Conservation (phyloP, 106 monocot genomes). For the Gastrodia elata region DNA sequence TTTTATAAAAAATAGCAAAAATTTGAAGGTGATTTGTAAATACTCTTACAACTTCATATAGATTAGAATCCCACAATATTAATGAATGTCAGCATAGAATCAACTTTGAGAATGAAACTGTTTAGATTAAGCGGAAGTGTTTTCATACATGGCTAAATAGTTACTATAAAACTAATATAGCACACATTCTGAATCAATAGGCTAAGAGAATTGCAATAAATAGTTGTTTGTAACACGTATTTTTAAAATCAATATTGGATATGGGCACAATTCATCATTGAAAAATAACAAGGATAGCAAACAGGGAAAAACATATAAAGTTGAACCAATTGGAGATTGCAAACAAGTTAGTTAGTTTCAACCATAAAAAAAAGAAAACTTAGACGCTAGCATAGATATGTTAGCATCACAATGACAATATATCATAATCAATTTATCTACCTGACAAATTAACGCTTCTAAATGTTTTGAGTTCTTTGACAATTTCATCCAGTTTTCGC, state of each 20-base stretch:
- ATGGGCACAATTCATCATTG: not conserved
- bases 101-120: not conserved
- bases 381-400: not conserved
- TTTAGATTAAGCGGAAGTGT: not conserved
- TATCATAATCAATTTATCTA: slow-evolving; percentile 13
- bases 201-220: not conserved
- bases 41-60: not conserved
- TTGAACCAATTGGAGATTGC: not conserved
- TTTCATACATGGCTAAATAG: not conserved
- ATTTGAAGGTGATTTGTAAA: not conserved
- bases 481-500: slow-evolving; percentile 84
- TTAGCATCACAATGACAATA: not conserved
- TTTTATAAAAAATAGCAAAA: not conserved
- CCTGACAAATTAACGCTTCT: slow-evolving; percentile 90
- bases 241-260: not conserved
- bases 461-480: slow-evolving; percentile 75
- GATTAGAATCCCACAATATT: not conserved
- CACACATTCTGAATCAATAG: not conserved
- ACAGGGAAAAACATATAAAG: not conserved
- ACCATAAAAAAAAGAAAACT: not conserved
- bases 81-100: not conserved
- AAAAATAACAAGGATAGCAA: not conserved
- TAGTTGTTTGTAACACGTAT: not conserved
- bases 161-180: not conserved
- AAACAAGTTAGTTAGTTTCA: not conserved